Percentiles rank a stretch among this genome's conserved stretches.
phyloP scores from a whole-genome alignment of 306 rosid species.

The Luffa aegyptiaca region DNA sequence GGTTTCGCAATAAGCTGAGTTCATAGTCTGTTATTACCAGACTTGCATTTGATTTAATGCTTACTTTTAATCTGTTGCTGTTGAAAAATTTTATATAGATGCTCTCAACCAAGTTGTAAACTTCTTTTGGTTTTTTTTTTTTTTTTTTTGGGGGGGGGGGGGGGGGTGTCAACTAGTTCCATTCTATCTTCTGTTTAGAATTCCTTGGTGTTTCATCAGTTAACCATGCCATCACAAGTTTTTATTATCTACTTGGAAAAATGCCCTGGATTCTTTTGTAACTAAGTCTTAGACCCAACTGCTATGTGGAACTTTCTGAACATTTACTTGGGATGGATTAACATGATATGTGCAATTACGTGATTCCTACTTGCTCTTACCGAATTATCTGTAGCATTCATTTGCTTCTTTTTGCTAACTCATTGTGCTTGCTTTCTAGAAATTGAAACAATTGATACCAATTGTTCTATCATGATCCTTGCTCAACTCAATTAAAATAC shows the following conservation, averaged over 20 bases:
- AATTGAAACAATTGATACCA: not conserved
- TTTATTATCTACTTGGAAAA: not conserved
- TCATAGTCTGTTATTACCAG: not conserved
- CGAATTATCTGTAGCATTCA: not conserved
- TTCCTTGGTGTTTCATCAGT: not conserved
- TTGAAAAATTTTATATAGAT: not conserved
- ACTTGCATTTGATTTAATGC: not conserved
- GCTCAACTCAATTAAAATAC: not conserved
- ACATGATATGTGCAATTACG: not conserved
- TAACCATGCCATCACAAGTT: not conserved
- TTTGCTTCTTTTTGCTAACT: not conserved
- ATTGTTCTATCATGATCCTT: not conserved
- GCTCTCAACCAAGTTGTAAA: not conserved
- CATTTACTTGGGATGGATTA: slow-evolving; percentile 5
- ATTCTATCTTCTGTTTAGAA: not conserved
- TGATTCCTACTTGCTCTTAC: not conserved
- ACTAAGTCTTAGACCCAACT: not conserved
- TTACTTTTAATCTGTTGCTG: not conserved
- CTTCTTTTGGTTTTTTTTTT: not conserved
- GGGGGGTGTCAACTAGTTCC: not conserved
- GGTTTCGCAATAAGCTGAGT: not conserved
- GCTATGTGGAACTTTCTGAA: not conserved
- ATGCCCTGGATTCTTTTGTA: not conserved
- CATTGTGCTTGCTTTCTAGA: not conserved
- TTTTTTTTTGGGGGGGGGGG: not conserved